A percentile compares a stretch with the other conserved stretches of the same genome.
phyloP scores from a whole-genome alignment of 2,329 filamentous ascomycete species.

The Diaporthe citri region DNA sequence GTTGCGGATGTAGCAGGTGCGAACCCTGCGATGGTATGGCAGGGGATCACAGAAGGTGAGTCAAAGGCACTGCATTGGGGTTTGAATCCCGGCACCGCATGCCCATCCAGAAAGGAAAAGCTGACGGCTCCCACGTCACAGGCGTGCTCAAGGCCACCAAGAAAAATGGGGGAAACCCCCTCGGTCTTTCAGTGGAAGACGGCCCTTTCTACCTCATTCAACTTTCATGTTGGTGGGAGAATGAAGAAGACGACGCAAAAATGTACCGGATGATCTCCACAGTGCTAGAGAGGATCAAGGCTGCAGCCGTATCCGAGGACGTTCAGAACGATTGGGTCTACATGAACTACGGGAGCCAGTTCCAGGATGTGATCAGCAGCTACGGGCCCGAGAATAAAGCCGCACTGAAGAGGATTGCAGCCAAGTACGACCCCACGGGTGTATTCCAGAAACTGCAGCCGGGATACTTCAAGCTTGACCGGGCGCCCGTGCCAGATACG shows the following conservation, averaged over 20 bases:
- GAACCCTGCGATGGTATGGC: slow-evolving; percentile 49
- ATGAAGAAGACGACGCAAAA: slow-evolving; percentile 41
- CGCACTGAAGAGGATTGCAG: slow-evolving; percentile 46
- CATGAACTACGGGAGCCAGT: slow-evolving; percentile 58
- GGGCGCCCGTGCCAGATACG: slow-evolving; percentile 37
- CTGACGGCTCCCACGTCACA: background rate
- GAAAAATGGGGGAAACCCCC: slow-evolving; percentile 54
- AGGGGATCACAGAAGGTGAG: slow-evolving; percentile 55
- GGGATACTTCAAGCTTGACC: slow-evolving; percentile 48
- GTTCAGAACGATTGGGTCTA: slow-evolving; percentile 48
- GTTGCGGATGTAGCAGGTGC: slow-evolving; percentile 43
- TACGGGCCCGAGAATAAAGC: slow-evolving; percentile 55
- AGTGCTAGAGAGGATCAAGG: slow-evolving; percentile 41
- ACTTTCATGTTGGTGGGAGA: slow-evolving; percentile 44
- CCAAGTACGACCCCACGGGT: slow-evolving; percentile 51
- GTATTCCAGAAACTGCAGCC: slow-evolving; percentile 51
- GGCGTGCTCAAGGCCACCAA: slow-evolving; percentile 49
- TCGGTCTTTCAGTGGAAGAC: slow-evolving; percentile 50
- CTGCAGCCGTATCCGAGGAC: slow-evolving; percentile 39
- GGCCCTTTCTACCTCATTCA: slow-evolving; percentile 44
- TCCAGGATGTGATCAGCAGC: slow-evolving; percentile 53
- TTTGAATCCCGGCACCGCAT: background rate
- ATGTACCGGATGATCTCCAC: slow-evolving; percentile 42
- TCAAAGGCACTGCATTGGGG: rapidly evolving
- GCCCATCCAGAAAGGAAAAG: no score